These are phyloP conservation scores for Blastomyces gilchristii DNA, from an alignment of 2,329 filamentous ascomycete genomes.

Conservation along the genomic window DNA sequence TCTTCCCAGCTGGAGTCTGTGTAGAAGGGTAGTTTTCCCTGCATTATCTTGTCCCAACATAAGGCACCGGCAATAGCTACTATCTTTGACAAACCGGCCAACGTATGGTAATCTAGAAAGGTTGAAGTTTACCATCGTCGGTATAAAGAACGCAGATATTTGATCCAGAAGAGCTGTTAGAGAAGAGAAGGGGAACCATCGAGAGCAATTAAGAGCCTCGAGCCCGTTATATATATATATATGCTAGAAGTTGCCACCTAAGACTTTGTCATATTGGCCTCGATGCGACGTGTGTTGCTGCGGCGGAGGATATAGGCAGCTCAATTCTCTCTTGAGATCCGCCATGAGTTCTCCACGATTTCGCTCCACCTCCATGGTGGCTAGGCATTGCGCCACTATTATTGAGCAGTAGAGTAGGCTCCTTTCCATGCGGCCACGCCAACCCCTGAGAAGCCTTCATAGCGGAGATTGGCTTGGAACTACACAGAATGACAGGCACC, in stretches of 20 bases:
- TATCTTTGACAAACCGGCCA: background rate
- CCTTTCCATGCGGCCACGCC: background rate
- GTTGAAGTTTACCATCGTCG: conserved; percentile 19
- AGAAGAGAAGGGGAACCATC: background rate
- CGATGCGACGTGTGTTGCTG: background rate
- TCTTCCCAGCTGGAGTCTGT: background rate
- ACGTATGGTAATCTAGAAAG: background rate
- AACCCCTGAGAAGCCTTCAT: background rate
- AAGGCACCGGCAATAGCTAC: background rate
- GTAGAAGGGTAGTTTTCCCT: conserved; percentile 7
- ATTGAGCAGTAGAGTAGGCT: background rate
- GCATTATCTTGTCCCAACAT: background rate
- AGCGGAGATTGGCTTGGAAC: background rate
- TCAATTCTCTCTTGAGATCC: background rate
- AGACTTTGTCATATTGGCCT: background rate
- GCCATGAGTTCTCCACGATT: background rate
- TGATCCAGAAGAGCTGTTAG: background rate
- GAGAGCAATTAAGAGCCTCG: background rate
- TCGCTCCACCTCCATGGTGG: background rate
- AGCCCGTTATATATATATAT: background rate
- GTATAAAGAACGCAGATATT: background rate
- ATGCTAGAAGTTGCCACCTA: background rate
- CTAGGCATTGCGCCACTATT: background rate
- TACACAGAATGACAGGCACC: background rate
- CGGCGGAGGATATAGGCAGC: background rate